phyloP scores from a whole-genome alignment of 495 filamentous ascomycete genomes.

The Aspergillus conjunctus region DNA sequence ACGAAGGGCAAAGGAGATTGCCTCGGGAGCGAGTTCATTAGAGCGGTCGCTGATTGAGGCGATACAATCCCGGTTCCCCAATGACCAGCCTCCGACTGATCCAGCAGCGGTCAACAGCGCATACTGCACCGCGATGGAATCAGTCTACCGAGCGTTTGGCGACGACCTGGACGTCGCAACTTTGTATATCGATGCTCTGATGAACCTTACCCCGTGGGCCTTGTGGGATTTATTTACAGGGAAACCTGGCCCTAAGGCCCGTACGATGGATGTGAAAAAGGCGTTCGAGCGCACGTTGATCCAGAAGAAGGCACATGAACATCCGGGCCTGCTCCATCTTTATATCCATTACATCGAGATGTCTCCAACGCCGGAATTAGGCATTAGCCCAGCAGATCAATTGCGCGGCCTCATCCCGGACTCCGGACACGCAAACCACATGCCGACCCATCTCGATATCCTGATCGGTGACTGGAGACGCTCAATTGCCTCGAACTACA shows the following conservation, averaged over 20 bases:
- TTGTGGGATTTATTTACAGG: constrained; percentile 64
- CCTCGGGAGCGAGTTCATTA: constrained; percentile 32
- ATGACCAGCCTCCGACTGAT: constrained; percentile 38
- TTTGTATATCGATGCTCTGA: constrained; percentile 62
- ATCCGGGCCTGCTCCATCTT: constrained; percentile 64
- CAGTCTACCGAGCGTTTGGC: constrained; percentile 51
- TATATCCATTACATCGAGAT: constrained; percentile 75
- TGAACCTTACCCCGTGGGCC: constrained; percentile 66
- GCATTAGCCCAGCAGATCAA: constrained; percentile 54
- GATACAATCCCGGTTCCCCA: constrained; percentile 55
- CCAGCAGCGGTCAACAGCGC: constrained; percentile 50
- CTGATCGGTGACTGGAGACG: constrained; percentile 62
- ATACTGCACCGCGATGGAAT: constrained; percentile 62
- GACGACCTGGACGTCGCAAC: constrained; percentile 60
- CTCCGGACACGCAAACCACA: constrained; percentile 64
- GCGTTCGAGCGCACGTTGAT: constrained; percentile 57
- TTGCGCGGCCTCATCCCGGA: constrained; percentile 64
- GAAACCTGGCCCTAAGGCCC: constrained; percentile 53
- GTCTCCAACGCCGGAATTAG: constrained; percentile 59
- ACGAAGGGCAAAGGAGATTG: constrained; percentile 39
- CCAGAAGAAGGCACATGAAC: constrained; percentile 33
- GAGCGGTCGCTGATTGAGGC: constrained; percentile 61
- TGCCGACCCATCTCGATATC: constrained; percentile 68
- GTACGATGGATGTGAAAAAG: constrained; percentile 58
- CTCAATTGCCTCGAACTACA: constrained; percentile 58